phyloP scores from a whole-genome alignment of 176 grass and related monocot species.

The Poa pratensis region DNA sequence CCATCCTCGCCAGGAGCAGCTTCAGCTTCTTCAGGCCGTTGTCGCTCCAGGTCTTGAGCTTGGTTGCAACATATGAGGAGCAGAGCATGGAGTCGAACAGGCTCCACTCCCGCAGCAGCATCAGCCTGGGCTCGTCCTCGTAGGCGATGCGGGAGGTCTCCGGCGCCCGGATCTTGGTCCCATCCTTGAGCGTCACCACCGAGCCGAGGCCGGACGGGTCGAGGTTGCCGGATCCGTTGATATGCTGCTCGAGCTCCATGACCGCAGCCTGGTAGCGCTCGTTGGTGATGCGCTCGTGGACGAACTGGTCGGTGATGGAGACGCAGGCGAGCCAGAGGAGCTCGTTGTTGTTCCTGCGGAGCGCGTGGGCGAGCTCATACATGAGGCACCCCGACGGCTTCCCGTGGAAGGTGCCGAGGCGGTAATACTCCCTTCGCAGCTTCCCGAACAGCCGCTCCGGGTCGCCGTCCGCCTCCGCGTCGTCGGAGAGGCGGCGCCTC shows the following conservation, averaged over 20 bases:
- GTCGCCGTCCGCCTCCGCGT: conserved; percentile 48
- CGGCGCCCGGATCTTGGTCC: conserved; percentile 74
- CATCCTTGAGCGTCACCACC: conserved; percentile 77
- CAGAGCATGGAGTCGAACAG: conserved; percentile 89
- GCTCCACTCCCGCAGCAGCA: conserved; percentile 85
- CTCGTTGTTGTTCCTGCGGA: conserved; percentile 85
- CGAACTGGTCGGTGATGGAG: conserved; percentile 88
- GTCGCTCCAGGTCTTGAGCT: conserved; percentile 90
- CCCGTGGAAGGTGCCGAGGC: conserved; percentile 81
- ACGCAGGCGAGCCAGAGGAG: conserved; percentile 89
- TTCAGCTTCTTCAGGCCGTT: conserved; percentile 91
- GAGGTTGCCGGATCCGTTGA: conserved; percentile 75
- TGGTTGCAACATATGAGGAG: conserved; percentile 81
- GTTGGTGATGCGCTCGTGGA: conserved; percentile 90
- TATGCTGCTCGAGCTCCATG: conserved; percentile 91
- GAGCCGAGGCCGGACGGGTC: conserved; percentile 43
- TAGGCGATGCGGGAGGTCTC: conserved; percentile 73
- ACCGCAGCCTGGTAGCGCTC: conserved; percentile 83
- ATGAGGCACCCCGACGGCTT: conserved; percentile 88
- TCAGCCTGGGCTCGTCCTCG: conserved; percentile 80
- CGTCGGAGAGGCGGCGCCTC: conserved; percentile 42
- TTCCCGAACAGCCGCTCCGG: conserved; percentile 62
- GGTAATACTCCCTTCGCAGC: conserved; percentile 77
- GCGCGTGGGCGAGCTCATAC: conserved; percentile 79
- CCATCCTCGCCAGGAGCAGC: conserved; percentile 84